Evolutionary conservation across 192 early-diverging fungal species (phyloP).

Genomic region (Podila horticola): DNA sequence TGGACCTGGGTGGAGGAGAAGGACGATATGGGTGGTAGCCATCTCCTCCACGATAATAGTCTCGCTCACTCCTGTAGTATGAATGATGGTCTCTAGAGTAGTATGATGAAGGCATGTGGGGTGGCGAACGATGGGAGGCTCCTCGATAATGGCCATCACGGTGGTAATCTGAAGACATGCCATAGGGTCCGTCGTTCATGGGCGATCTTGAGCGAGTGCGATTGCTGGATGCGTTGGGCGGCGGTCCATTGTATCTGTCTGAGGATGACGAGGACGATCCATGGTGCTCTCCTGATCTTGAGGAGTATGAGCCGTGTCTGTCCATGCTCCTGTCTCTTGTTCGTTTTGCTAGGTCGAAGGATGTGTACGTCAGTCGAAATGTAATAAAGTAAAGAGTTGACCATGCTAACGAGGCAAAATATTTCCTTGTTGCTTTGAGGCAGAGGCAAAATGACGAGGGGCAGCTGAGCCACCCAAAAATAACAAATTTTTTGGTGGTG

Average conservation of each 20-base stretch:
- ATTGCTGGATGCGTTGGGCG: neutral
- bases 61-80: constrained; percentile 41
- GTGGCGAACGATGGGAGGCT: constrained; percentile 36
- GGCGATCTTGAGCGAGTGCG: constrained; percentile 38
- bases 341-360: neutral
- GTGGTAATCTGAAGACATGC: constrained; percentile 28
- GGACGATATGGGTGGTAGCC: constrained; percentile 46
- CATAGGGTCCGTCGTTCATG: constrained; percentile 26
- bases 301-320: constrained; percentile 44
- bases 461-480: too few relatives aligned
- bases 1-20: constrained; percentile 43
- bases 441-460: too few relatives aligned
- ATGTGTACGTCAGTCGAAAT: neutral
- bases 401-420: neutral
- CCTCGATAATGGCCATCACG: constrained; percentile 20
- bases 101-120: constrained; percentile 35
- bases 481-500: too few relatives aligned
- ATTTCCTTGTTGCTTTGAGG: neutral
- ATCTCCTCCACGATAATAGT: constrained; percentile 42
- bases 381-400: neutral
- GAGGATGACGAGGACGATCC: constrained; percentile 30
- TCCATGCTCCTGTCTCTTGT: constrained; percentile 29
- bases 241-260: constrained; percentile 24
- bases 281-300: constrained; percentile 32
- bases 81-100: constrained; percentile 46